These are phyloP conservation scores for Sarocladium brachiariae DNA, from an alignment of 2,329 filamentous ascomycete genomes.

Conservation along the genomic window DNA sequence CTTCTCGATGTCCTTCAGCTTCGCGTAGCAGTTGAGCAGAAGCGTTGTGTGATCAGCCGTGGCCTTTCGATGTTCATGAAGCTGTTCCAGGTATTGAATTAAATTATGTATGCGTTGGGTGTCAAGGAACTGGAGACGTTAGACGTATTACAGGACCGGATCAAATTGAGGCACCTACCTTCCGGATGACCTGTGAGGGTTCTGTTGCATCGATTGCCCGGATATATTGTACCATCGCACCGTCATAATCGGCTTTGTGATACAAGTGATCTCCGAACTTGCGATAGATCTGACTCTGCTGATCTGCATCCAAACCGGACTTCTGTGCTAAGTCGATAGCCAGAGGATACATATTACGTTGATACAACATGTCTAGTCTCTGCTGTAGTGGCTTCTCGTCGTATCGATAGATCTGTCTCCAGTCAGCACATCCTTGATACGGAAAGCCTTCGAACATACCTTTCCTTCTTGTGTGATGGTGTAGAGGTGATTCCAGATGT, in stretches of 20 bases:
- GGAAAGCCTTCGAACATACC: slow-evolving; percentile 37
- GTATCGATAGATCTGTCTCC: slow-evolving; percentile 66
- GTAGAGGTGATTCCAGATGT: slow-evolving; percentile 87
- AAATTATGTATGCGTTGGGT: slow-evolving; percentile 96
- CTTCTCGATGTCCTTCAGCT: slow-evolving; percentile 94
- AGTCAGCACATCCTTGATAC: not conserved
- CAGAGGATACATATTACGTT: slow-evolving; percentile 84
- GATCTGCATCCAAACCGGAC: slow-evolving; percentile 67
- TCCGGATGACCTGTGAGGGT: slow-evolving; percentile 91
- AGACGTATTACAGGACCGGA: slow-evolving; percentile 13
- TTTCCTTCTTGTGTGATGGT: slow-evolving; percentile 90
- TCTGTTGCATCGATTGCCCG: slow-evolving; percentile 94
- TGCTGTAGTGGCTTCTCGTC: slow-evolving; percentile 87
- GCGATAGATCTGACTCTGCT: slow-evolving; percentile 87
- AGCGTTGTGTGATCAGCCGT: slow-evolving; percentile 94
- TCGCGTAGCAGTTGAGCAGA: slow-evolving; percentile 93
- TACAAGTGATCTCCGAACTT: slow-evolving; percentile 93
- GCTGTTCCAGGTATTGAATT: slow-evolving; percentile 92
- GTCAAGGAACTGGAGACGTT: slow-evolving; percentile 65
- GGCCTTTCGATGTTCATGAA: slow-evolving; percentile 89
- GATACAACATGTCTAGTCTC: slow-evolving; percentile 87
- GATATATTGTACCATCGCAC: slow-evolving; percentile 98
- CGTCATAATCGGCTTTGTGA: slow-evolving; percentile 91
- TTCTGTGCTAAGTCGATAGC: slow-evolving; percentile 93
- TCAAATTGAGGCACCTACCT: slow-evolving; percentile 42